These are phyloP conservation scores for Suhomyces kilbournensis DNA, from an alignment of 805 yeast genomes.

Conservation along the genomic window DNA sequence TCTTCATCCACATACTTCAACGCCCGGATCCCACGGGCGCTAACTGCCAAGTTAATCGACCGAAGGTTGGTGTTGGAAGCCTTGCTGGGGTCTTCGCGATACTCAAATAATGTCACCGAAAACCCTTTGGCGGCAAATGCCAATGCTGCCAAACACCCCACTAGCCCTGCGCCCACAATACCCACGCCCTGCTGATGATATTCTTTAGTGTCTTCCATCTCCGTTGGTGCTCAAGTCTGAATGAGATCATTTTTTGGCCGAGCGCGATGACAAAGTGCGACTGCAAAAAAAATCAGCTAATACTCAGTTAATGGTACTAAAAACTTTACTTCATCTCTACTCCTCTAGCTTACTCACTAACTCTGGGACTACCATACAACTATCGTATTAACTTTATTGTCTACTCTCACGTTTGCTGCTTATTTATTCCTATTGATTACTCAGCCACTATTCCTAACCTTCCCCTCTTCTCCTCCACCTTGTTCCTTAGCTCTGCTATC, in stretches of 20 bases:
- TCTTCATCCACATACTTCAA: conserved; percentile 57
- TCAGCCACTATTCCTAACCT: conserved; percentile 18
- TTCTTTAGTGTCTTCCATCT: background rate
- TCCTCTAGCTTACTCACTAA: too few species aligned
- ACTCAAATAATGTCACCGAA: conserved; percentile 68
- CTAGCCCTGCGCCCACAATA: conserved; percentile 87
- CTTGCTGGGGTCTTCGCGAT: conserved; percentile 63
- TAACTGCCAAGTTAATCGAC: conserved; percentile 86
- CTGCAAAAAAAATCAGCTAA: too few species aligned
- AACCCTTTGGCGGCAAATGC: conserved; percentile 73
- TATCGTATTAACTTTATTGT: too few species aligned
- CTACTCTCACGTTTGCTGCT: too few species aligned
- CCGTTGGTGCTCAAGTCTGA: background rate
- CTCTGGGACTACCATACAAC: too few species aligned
- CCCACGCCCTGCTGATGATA: conserved; percentile 33
- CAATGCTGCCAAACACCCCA: conserved; percentile 82
- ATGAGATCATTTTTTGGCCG: background rate
- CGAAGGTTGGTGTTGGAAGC: conserved; percentile 41
- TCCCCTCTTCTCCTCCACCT: conserved; percentile 25
- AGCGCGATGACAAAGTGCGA: too few species aligned
- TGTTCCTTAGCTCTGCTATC: conserved; percentile 22
- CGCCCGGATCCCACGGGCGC: conserved; percentile 77
- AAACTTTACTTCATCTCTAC: too few species aligned
- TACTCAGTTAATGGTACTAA: too few species aligned
- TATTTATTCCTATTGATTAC: too few species aligned